Conservation (phyloP, 148 eudicot genomes). For the Rhododendron ovatum region DNA sequence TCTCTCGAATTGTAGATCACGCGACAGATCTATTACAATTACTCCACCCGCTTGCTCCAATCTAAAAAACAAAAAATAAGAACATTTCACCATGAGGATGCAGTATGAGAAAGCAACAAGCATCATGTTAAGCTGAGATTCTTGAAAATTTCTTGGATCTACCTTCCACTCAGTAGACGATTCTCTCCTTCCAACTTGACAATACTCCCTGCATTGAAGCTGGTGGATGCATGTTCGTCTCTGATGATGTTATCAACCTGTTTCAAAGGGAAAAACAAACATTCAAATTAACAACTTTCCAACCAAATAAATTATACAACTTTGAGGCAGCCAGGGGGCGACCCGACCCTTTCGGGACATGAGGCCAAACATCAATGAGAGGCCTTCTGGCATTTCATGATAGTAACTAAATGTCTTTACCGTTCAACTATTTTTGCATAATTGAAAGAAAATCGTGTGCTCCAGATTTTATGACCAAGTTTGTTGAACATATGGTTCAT, state of each 20-base stretch:
- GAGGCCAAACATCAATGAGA: not conserved
- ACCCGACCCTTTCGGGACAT: not conserved
- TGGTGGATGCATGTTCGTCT: conserved; percentile 1
- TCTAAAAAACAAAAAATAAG: conserved; percentile 19
- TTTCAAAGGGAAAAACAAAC: not conserved
- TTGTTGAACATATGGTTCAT: not conserved
- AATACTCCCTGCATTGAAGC: not conserved
- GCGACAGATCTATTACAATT: conserved; percentile 23
- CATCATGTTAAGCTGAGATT: not conserved
- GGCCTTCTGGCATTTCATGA: not conserved
- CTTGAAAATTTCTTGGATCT: not conserved
- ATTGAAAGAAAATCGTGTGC: no score
- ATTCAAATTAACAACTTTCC: not conserved
- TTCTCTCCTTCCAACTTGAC: conserved; percentile 63
- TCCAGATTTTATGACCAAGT: not conserved
- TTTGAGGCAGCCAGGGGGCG: not conserved
- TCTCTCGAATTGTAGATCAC: conserved; percentile 44
- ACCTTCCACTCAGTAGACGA: conserved; percentile 48
- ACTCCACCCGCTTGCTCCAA: conserved; percentile 34
- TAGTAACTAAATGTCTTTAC: not conserved
- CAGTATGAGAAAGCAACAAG: not conserved
- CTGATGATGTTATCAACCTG: conserved; percentile 15
- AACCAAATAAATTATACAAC: not conserved
- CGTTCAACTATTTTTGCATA: not conserved
- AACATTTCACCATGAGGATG: not conserved